Conservation (phyloP, 2,329 filamentous ascomycete genomes). For the Neoarthrinium moseri region DNA sequence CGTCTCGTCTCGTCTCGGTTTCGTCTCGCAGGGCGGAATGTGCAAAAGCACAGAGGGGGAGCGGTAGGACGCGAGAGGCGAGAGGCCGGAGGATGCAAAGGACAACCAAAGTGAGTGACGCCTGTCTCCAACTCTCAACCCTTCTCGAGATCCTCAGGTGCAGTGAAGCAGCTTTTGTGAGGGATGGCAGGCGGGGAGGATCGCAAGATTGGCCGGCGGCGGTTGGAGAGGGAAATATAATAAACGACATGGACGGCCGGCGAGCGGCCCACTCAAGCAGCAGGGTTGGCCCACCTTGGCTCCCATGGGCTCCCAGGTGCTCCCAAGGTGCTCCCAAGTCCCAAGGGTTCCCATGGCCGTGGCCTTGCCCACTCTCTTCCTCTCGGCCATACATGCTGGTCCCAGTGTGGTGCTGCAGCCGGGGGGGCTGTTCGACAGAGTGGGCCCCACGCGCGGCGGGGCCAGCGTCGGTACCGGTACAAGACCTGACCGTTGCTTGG, state of each 20-base stretch:
- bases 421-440: background rate
- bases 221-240: slow-evolving; percentile 11
- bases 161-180: slow-evolving; percentile 1
- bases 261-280: background rate
- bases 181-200: slow-evolving; percentile 2
- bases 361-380: background rate
- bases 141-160: slow-evolving; percentile 1
- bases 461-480: no score
- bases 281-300: background rate
- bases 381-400: slow-evolving; percentile 9
- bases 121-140: slow-evolving; percentile 5
- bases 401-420: slow-evolving; percentile 5
- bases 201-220: slow-evolving; percentile 7
- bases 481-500: no score
- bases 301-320: background rate
- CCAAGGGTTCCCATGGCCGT: background rate
- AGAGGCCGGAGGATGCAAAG: background rate
- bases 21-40: no score
- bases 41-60: slow-evolving; percentile 1
- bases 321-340: no score
- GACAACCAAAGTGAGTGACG: background rate
- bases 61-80: background rate
- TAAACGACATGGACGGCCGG: background rate
- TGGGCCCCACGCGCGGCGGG: no score
- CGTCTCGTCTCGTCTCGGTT: no score